Conservation (phyloP, 805 yeast genomes). For the Kurtzmaniella fragi region DNA sequence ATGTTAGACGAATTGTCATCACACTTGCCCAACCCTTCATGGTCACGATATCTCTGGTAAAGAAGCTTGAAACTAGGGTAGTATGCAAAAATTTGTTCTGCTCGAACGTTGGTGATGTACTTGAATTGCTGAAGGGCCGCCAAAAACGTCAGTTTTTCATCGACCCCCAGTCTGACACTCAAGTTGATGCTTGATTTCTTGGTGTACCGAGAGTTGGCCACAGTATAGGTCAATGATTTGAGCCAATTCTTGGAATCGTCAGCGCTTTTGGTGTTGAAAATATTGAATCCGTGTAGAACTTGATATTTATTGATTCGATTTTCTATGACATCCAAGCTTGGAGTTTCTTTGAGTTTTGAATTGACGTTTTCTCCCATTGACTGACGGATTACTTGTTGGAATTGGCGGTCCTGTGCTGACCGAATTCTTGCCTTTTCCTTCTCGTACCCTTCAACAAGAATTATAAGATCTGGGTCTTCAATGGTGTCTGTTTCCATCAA, state of each 20-base stretch:
- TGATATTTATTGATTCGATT: constrained; percentile 40
- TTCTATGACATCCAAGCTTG: constrained; percentile 13
- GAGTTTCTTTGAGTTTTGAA: not conserved
- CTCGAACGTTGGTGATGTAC: constrained; percentile 48
- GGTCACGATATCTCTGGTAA: constrained; percentile 18
- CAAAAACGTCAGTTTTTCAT: constrained; percentile 39
- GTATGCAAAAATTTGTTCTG: constrained; percentile 38
- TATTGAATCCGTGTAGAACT: constrained; percentile 41
- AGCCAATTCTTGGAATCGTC: constrained; percentile 50
- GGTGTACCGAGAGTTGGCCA: constrained; percentile 50
- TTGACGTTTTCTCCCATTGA: constrained; percentile 11
- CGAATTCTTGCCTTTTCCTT: constrained; percentile 39
- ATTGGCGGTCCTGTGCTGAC: constrained; percentile 42
- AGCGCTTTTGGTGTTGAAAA: constrained; percentile 44
- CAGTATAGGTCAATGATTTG: constrained; percentile 51
- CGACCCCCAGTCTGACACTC: constrained; percentile 49
- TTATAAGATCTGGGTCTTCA: constrained; percentile 21
- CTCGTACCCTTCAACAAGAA: constrained; percentile 49
- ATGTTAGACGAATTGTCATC: constrained; percentile 42
- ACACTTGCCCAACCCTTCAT: constrained; percentile 24
- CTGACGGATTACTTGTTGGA: constrained; percentile 30
- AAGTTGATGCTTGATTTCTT: constrained; percentile 33
- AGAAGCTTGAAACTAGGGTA: constrained; percentile 36
- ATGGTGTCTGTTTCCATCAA: constrained; percentile 3
- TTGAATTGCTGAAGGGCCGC: constrained; percentile 54